Evolutionary conservation across 148 eudicot species (phyloP).

Genomic region (Amaranthus palmeri): DNA sequence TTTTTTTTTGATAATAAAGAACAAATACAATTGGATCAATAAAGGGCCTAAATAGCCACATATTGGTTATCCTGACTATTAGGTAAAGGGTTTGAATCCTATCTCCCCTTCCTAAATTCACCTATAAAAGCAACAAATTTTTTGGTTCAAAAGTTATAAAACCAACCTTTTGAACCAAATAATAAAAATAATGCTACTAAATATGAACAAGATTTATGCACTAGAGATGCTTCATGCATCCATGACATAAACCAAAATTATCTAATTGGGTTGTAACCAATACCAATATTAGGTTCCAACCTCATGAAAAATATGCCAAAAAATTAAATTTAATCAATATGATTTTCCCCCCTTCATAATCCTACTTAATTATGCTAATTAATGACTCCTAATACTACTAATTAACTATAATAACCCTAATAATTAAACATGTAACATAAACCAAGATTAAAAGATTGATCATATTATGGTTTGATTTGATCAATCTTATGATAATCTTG

Average conservation of each 20-base stretch:
- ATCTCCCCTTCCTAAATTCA: conserved; percentile 25
- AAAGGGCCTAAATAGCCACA: conserved; percentile 23
- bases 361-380: conserved; percentile 21
- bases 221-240: conserved; percentile 41
- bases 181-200: conserved; percentile 21
- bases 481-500: conserved; percentile 9
- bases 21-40: conserved; percentile 26
- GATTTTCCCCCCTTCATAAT: conserved; percentile 5
- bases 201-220: conserved; percentile 39
- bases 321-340: conserved; percentile 14
- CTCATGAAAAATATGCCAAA: conserved; percentile 21
- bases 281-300: conserved; percentile 37
- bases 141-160: conserved; percentile 42
- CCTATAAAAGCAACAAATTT: conserved; percentile 20
- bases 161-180: conserved; percentile 42
- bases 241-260: conserved; percentile 17
- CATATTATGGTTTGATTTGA: conserved; percentile 15
- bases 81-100: conserved; percentile 25
- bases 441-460: conserved; percentile 1
- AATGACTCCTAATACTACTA: conserved; percentile 27
- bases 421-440: conserved; percentile 22
- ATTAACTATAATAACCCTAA: conserved; percentile 14
- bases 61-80: conserved; percentile 22
- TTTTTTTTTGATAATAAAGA: conserved; percentile 9
- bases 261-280: conserved; percentile 27